Evolutionary conservation across 768 basidiomycete genomes (phyloP), one percentile per base, ranked within the genome.

Genomic region (Daedalea quercina): DNA sequence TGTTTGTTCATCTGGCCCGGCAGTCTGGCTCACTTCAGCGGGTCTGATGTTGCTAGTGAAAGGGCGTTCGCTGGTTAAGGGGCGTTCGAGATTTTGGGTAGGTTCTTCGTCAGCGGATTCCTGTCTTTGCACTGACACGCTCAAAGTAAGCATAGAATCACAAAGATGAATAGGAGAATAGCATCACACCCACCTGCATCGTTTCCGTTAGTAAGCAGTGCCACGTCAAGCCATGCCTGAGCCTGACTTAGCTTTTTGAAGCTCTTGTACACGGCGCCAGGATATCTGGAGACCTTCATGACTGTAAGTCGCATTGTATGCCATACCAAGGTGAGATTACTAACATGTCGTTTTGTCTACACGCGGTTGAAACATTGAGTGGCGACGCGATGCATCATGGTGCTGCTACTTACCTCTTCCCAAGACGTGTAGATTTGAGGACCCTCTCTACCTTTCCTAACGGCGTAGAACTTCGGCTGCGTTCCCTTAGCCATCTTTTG

Each of bases 401-500:
- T 23, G 45, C 9, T 25, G 12, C 20, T 31, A 33, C 40, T 53
- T 40, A 80, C 85, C 69, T 84, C 78, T 23, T 77, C 73, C 85
- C 85, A 87, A 13, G 70, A 73, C 1, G 64, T 60, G 46, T 82
- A 86, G 15, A 87, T 76, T 34, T 69, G 74, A 0, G 80, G 76
- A 1, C 82, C 85, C 53, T 77, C 69, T 24, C 80, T 69, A 1
- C 85, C 85, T 35, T 73, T 65, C 34, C 71, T 67, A 1, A 87
- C 84, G 2, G 85, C 85, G 50, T 85, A 87, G 56, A 68, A 84
- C 56, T 82, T 84, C 35, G 26, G 19, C 11, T 37, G 44, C 1
- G 2, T 22, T 9, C 28, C 42, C 34, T 43, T 51, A 4, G 50
- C 34, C 50, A 51, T 51, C 34, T 4, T 4, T n/a, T n/a, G 8